Conservation (phyloP, 2,329 filamentous ascomycete genomes). For the Zymoseptoria tritici region DNA sequence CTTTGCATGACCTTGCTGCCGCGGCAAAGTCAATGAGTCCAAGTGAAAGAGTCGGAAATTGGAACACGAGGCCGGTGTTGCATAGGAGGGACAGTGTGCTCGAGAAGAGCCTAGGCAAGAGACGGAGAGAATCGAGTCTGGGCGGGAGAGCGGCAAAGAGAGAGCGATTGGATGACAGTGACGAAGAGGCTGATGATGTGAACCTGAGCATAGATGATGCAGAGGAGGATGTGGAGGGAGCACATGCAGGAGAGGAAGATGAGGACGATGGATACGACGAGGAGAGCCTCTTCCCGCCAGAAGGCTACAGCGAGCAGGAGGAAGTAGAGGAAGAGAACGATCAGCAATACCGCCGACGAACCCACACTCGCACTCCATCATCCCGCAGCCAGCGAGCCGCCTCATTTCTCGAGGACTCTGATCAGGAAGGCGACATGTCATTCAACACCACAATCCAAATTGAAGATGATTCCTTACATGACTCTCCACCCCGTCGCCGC, state of each 20-base stretch:
- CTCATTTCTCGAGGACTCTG: slow-evolving; percentile 1
- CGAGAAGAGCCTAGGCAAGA: not conserved
- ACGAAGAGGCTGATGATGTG: not conserved
- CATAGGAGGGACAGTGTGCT: not conserved
- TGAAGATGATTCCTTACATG: slow-evolving; percentile 18
- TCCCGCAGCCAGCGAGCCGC: slow-evolving; percentile 4
- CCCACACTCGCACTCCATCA: slow-evolving; percentile 6
- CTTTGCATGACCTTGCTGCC: slow-evolving; percentile 12
- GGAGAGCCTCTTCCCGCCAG: slow-evolving; percentile 1
- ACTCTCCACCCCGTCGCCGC: slow-evolving; percentile 10
- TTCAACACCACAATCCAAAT: slow-evolving; percentile 31
- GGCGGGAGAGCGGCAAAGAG: not conserved
- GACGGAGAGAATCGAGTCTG: not conserved
- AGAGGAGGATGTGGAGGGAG: not conserved
- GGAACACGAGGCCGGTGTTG: slow-evolving; percentile 10
- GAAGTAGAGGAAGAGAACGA: slow-evolving; percentile 1
- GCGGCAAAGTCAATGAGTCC: slow-evolving; percentile 30
- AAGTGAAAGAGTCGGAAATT: slow-evolving; percentile 20
- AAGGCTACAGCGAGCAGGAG: not conserved
- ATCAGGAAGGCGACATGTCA: slow-evolving; percentile 9
- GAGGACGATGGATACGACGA: slow-evolving; percentile 6
- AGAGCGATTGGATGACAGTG: not conserved
- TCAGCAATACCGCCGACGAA: not conserved
- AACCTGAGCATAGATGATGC: not conserved
- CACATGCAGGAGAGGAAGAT: not conserved